Evolutionary conservation across 768 basidiomycete species (phyloP).

Genomic region (Sporobolomyces phaffii): DNA sequence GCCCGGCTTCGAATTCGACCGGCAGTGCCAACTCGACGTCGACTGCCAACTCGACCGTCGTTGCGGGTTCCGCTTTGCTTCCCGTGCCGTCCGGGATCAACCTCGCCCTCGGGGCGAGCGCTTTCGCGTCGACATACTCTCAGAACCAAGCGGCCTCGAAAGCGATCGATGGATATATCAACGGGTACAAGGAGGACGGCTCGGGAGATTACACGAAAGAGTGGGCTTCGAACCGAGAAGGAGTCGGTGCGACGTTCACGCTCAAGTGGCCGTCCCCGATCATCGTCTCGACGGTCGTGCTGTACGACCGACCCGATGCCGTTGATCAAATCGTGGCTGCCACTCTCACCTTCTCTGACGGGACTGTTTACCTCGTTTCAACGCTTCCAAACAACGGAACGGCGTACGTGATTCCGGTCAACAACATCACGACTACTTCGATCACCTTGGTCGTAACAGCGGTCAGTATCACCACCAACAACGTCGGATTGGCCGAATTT

Average conservation of each 20-base stretch:
- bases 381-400: conserved; percentile 25
- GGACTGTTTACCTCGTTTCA: neutral
- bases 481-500: conserved; percentile 20
- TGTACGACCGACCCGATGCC: conserved; percentile 14
- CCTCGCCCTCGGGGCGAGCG: conserved; percentile 13
- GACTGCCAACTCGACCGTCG: neutral
- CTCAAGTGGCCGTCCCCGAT: conserved; percentile 3
- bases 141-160: conserved; percentile 3
- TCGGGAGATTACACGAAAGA: conserved; percentile 7
- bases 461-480: conserved; percentile 4
- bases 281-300: neutral
- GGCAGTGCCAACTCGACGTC: neutral
- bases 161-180: conserved; percentile 24
- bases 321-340: conserved; percentile 9
- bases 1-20: neutral
- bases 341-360: conserved; percentile 20
- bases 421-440: neutral
- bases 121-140: neutral
- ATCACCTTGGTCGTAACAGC: conserved; percentile 8
- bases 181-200: conserved; percentile 24
- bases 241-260: conserved; percentile 8
- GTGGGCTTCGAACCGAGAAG: conserved; percentile 25
- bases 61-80: neutral
- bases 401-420: conserved; percentile 9
- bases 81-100: neutral